Evolutionary conservation across 345 rosid genomes (phyloP), one percentile per base, ranked within the genome.

Genomic region (Isatis tinctoria): DNA sequence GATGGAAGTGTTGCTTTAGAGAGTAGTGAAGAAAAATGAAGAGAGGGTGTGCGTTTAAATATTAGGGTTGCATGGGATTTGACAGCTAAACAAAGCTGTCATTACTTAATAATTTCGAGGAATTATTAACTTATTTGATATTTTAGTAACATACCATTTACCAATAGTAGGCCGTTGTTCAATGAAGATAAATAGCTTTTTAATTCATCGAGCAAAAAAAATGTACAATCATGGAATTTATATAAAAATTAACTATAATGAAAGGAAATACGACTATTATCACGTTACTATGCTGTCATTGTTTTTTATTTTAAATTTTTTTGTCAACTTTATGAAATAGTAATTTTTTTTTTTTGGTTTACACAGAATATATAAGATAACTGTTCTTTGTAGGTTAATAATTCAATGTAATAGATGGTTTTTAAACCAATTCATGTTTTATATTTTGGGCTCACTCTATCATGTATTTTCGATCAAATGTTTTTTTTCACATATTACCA

Each of bases 21-120:
- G 67, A 60, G 40, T 60, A 44, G 47, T 71, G 69, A 51, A 39
- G 75, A 49, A 12, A 37, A 37, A 39, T 72, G 62, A 40, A 72
- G 75, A 37, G 62, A 17, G 16, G 41, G 17, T 12, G 22, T 26
- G 37, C 8, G 52, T 72, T 61, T 60, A 11, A 61, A 61, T 60
- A 71, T 5, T 52, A 52, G 60, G 39, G 4, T 37, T 32, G 35
- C 16, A 33, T 14, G 66, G 48, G 32, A 12, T 36, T 3, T 8
- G 41, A 71, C 40, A 48, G 41, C 37, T 61, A 17, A 36, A 8
- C 49, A 26, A 72, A 49, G 67, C 52, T 72, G 68, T 37, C 68
- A 68, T 5, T 26, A 36, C 33, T 52, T 26, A 26, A 52, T 52
- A 8, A 26, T 26, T 5, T 52, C 26, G 17, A 52, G 10, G 20